phyloP scores from a whole-genome alignment of 352 stramenopile species.

The Pythium insidiosum region DNA sequence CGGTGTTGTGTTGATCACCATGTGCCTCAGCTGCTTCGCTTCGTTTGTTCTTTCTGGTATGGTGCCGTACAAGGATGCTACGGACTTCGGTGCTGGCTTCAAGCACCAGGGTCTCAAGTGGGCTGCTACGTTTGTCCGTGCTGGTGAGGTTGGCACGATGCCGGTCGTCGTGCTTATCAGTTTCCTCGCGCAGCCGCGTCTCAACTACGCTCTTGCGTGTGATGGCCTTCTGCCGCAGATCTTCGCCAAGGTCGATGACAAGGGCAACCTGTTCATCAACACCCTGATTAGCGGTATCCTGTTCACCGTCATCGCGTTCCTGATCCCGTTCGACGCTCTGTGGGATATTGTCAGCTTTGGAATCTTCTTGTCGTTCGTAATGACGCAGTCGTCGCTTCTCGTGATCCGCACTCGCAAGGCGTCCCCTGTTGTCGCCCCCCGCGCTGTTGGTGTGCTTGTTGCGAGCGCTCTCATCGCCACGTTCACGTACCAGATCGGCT shows the following conservation, averaged over 20 bases:
- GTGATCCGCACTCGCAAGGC: constrained; percentile 59
- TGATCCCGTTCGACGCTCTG: constrained; percentile 70
- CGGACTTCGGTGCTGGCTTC: constrained; percentile 35
- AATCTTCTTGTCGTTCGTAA: constrained; percentile 85
- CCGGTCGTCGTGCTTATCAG: constrained; percentile 91
- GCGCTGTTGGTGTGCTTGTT: constrained; percentile 15
- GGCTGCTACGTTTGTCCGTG: constrained; percentile 41
- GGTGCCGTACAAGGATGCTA: constrained; percentile 16
- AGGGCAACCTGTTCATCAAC: constrained; percentile 77
- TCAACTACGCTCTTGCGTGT: constrained; percentile 90
- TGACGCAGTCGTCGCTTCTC: constrained; percentile 70
- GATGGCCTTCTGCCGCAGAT: constrained; percentile 90
- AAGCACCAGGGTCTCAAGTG: constrained; percentile 27
- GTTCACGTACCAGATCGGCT: constrained; percentile 72
- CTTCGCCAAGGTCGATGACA: constrained; percentile 81
- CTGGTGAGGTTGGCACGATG: constrained; percentile 76
- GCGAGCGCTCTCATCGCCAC: constrained; percentile 23
- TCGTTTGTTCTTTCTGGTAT: constrained; percentile 86
- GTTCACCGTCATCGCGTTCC: constrained; percentile 58
- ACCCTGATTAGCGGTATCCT: constrained; percentile 57
- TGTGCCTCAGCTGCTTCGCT: constrained; percentile 64
- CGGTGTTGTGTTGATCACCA: constrained; percentile 65
- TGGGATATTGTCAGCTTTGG: constrained; percentile 88
- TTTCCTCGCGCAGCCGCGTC: constrained; percentile 88
- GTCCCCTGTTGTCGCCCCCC: constrained; percentile 22